Base-by-base conservation (phyloP, 2,329 filamentous ascomycete genomes). In the Aspergillus sp. region DNA sequence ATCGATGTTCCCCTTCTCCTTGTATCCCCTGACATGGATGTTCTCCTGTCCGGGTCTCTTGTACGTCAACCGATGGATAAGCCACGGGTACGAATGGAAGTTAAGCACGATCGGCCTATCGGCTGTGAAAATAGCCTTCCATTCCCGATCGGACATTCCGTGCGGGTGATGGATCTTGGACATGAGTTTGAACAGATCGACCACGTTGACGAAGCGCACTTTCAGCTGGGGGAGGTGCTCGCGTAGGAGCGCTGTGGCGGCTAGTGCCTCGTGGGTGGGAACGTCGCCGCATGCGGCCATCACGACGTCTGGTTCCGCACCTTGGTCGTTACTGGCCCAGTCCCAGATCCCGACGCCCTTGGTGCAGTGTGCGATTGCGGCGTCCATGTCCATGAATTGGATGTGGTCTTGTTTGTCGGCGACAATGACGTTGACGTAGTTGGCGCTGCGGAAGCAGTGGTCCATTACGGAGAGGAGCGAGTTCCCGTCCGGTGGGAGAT, bases 1-100 rank as follows among this genome's bases (percentile, higher is more conserved):
- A 72, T 93, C 89, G 67, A 92, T 92, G 74, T 92, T 93, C 50
- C 90, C 90, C 83, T 93, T 92, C 80, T 93, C 90, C 70, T 85
- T 87, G 80, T 92, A 93, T 1, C 90, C 90, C 32, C 87, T 82
- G n/a, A 93, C 90, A 68, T 91, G 87, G 63, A 92, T 76, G 75
- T 90, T 87, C 49, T 81, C 73, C 73, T 84, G 85, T 5, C 89
- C 89, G 1, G 87, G 87, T 1, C 90, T 86, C 78, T 89, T 89
- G 79, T 92, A 92, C 0, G 89, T 90, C 67, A 93, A 77, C 54
- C 90, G 84, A 78, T 92, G 90, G 55, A 93, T 85, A 69, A 93
- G 81, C 89, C 88, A 92, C 8, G 90, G 90, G 78, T 93, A 92
- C 32, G 86, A 89, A 79, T 93, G 90, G 85, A 92, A 93, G 80